Conservation (phyloP, 2,329 filamentous ascomycete species). For the Grosmannia huntii region DNA sequence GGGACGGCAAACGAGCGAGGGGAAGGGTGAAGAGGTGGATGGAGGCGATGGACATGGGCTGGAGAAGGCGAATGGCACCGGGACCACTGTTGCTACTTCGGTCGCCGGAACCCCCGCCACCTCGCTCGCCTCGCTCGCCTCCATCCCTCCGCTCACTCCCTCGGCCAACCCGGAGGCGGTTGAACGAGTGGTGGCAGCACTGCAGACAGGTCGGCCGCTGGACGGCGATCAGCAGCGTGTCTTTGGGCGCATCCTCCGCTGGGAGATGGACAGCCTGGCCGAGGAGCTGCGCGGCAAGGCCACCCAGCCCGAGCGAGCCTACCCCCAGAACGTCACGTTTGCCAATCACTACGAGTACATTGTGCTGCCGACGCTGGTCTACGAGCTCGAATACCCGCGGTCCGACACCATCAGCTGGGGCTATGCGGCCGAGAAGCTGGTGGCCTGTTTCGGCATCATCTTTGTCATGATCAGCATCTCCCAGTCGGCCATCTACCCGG, state of each 20-base stretch:
- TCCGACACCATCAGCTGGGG: conserved; percentile 56
- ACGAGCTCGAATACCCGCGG: conserved; percentile 66
- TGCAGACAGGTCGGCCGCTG: conserved; percentile 47
- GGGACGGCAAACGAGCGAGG: conserved; percentile 18
- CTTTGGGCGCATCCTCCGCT: conserved; percentile 53
- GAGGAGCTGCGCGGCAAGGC: conserved; percentile 55
- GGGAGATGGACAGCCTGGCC: conserved; percentile 50
- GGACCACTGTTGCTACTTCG: too few species aligned
- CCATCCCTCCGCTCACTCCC: not conserved
- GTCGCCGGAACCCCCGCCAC: too few species aligned
- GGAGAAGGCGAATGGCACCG: too few species aligned
- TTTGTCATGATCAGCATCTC: conserved; percentile 70
- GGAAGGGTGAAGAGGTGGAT: not conserved
- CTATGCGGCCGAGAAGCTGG: conserved; percentile 61
- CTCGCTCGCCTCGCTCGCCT: too few species aligned
- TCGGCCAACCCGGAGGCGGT: conserved; percentile 20
- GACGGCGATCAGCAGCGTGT: conserved; percentile 47
- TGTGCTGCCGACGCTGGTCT: conserved; percentile 62
- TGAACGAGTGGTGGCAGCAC: conserved; percentile 45
- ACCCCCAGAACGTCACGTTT: conserved; percentile 57
- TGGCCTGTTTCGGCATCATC: conserved; percentile 58
- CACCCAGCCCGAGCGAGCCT: conserved; percentile 34
- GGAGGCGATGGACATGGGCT: too few species aligned
- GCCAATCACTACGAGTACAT: conserved; percentile 60
- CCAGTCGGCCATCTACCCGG: conserved; percentile 65